Percentiles rank a stretch among this genome's conserved stretches.
Evolutionary conservation across 2,329 filamentous ascomycete genomes (phyloP).

Genomic region (Diplocarpon mali): DNA sequence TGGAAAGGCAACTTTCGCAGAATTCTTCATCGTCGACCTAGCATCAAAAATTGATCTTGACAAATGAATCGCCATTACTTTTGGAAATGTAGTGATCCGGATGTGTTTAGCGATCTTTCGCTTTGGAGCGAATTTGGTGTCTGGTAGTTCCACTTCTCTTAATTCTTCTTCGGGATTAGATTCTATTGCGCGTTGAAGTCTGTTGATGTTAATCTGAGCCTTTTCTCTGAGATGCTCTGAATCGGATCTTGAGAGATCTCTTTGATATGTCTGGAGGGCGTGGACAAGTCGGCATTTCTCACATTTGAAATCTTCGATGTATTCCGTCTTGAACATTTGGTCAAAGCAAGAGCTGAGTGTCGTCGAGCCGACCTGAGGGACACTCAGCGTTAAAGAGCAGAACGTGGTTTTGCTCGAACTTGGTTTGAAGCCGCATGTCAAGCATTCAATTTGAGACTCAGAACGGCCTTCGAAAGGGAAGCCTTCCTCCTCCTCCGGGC

Average conservation of each 20-base stretch:
- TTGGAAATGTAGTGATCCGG: constrained; percentile 77
- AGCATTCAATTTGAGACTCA: constrained; percentile 91
- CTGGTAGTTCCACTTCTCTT: constrained; percentile 62
- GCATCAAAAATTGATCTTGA: constrained; percentile 86
- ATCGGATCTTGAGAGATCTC: constrained; percentile 43
- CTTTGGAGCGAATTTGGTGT: constrained; percentile 63
- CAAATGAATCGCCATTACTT: constrained; percentile 81
- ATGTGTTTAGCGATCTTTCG: constrained; percentile 80
- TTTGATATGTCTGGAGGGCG: constrained; percentile 52
- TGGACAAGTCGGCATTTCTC: constrained; percentile 84
- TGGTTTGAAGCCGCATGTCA: constrained; percentile 81
- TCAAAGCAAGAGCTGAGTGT: constrained; percentile 85
- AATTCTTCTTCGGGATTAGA: constrained; percentile 71
- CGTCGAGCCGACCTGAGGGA: constrained; percentile 72
- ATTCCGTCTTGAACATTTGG: constrained; percentile 85
- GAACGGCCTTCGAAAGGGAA: constrained; percentile 89
- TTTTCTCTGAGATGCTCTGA: constrained; percentile 39
- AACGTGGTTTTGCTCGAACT: constrained; percentile 76
- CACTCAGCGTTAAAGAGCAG: constrained; percentile 82
- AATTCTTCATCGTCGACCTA: constrained; percentile 77
- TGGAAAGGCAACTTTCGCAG: constrained; percentile 86
- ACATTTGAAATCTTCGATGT: constrained; percentile 95
- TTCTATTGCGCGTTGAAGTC: constrained; percentile 59
- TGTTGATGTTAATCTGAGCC: constrained; percentile 48
- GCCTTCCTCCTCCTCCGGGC: constrained; percentile 44